Evolutionary conservation across 495 filamentous ascomycete species (phyloP), one percentile per base, ranked within the genome.

Genomic region (Daldinia caldariorum): DNA sequence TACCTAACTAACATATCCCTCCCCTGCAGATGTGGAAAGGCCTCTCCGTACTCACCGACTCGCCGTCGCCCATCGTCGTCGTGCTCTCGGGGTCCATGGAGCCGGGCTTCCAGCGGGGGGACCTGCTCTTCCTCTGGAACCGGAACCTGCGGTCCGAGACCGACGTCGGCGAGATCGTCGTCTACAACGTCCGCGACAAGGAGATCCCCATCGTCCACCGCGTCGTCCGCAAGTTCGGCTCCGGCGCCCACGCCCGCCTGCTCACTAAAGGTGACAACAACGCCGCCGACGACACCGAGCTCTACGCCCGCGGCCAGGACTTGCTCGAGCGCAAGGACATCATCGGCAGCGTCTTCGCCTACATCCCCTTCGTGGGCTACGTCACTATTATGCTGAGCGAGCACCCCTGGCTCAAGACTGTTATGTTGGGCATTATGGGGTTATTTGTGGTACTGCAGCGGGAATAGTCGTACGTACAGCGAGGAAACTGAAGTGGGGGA

Each of bases 211-310:
- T 97, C 79, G 94, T 97, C 73, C 94, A 97, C 82, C 83, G 94
- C 35, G 85, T 97, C 14, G 90, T 97, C 34, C 84, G 90, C 75
- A 89, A 86, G 54, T 94, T 90, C 78, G 86, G 88, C 77, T 72
- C 83, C 47, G 85, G 84, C 82, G 84, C 64, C 69, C 84, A 83
- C 55, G 74, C 66, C 14, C 66, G 54, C 53, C 86, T 98, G 12
- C 86, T 99, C 31, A 99, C 95, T n/a, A 99, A 98, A 81, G 95
- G 95, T 59, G 95, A 99, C 79, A 98, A 98, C 82, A 99, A 99
- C 75, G 78, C 88, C 9, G 91, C 93, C 2, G 95, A 98, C 77
- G 95, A 99, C 78, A 96, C 92, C 12, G 94, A 97, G 79, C 87
- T 99, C 4, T 97, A 94, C 73, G 93, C 94, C 0, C 80, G 84